These are phyloP conservation scores for Tarenaya hassleriana DNA, from an alignment of 345 rosid species.

Conservation along the genomic window DNA sequence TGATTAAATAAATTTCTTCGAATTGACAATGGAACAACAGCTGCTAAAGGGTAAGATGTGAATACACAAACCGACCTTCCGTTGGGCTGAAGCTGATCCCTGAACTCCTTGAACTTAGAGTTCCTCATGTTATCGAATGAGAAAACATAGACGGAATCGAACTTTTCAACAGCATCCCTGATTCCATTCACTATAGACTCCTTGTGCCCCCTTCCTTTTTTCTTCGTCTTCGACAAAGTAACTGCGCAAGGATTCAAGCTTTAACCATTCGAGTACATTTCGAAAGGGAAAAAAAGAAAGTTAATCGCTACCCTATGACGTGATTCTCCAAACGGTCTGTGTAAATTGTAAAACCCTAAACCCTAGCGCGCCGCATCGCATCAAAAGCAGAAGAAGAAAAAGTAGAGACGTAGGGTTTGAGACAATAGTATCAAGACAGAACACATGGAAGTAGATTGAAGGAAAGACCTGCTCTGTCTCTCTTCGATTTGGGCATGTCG, in stretches of 20 bases:
- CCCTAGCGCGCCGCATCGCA: slow-evolving; percentile 4
- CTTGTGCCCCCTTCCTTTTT: slow-evolving; percentile 92
- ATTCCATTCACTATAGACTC: slow-evolving; percentile 56
- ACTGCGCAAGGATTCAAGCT: slow-evolving; percentile 32
- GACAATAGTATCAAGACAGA: slow-evolving; percentile 1
- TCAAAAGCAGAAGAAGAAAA: neutral
- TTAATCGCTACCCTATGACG: too few relatives aligned
- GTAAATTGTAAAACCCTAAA: slow-evolving; percentile 12
- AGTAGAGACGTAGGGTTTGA: neutral
- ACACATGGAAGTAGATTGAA: neutral
- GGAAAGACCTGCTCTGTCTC: slow-evolving; percentile 59
- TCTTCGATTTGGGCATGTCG: slow-evolving; percentile 91
- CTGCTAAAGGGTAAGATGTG: too few relatives aligned
- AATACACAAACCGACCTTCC: slow-evolving; percentile 46
- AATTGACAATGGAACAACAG: too few relatives aligned
- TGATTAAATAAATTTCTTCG: neutral
- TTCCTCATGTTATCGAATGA: slow-evolving; percentile 95
- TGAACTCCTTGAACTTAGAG: slow-evolving; percentile 86
- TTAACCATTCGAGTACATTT: neutral
- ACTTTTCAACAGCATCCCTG: slow-evolving; percentile 62
- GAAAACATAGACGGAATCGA: slow-evolving; percentile 61
- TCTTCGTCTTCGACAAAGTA: slow-evolving; percentile 88
- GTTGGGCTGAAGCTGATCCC: slow-evolving; percentile 66
- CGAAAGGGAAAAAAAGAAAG: neutral
- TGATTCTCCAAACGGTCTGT: too few relatives aligned